Base-by-base conservation (phyloP, 208 protist species). In the Zelonia costaricensis region DNA sequence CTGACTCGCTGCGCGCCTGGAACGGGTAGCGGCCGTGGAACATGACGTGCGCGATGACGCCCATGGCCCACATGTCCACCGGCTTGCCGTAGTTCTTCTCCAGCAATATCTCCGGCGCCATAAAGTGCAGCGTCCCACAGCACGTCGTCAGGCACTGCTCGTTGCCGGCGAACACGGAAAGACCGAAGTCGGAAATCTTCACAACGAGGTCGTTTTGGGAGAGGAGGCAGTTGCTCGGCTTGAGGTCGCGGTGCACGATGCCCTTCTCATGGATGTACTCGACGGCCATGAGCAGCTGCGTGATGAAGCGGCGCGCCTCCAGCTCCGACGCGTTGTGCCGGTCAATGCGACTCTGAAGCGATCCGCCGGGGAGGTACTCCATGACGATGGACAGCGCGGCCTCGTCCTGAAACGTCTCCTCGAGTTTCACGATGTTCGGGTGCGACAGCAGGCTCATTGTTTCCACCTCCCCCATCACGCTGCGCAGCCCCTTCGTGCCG, bases 131-230 rank as follows among this genome's bases (percentile, higher is more conserved):
- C 13, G 92, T 97, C 20, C 92, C 92, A 47, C 90, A 96, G 48
- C 86, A 93, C 18, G 87, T 83, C 36, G 76, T 87, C 30, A 94
- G 68, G 38, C 84, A 91, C 52, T 92, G 80, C 33, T 94, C 86
- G 38, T 78, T 78, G 9, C 85, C 84, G 1, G 92, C 84, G 16
- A 95, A 62, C 27, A 94, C 86, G 9, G 92, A 86, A 28, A 95
- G 87, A 5, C 93, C 93, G 78, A 97, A 97, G 54, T 97, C 93
- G 36, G 89, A 91, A 28, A 97, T 88, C 68, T 96, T 96, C 25
- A 94, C 81, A 10, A 84, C 76, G 12, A 70, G 69, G 35, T 87
- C 81, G 23, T 77, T 76, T 22, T 83, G 72, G 16, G 82, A 81
- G 28, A 97, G 52, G 39, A 97, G 85, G 58, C 85, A 92, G 68